Evolutionary conservation across 2,329 filamentous ascomycete species (phyloP).

Genomic region (Apiospora koreana): DNA sequence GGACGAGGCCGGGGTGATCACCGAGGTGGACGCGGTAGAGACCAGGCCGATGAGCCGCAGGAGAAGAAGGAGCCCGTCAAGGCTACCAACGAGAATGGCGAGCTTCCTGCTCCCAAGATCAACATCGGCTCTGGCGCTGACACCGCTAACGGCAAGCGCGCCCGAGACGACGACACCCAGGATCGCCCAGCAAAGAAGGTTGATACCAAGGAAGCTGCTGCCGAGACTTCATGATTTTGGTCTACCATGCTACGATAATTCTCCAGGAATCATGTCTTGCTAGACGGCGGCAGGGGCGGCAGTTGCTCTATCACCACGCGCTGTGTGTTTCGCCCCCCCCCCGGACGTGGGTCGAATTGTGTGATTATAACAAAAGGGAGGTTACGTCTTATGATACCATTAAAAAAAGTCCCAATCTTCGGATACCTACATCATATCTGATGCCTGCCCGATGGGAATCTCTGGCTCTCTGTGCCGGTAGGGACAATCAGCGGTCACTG

Average conservation of each 20-base stretch:
- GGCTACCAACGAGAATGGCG: constrained; percentile 27
- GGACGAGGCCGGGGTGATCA: constrained; percentile 40
- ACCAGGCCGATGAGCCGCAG: constrained; percentile 36
- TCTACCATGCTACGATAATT: background rate
- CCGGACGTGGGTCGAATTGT: background rate
- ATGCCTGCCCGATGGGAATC: background rate
- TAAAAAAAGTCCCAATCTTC: background rate
- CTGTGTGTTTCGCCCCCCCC: background rate
- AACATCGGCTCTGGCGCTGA: constrained; percentile 44
- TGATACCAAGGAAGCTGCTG: constrained; percentile 48
- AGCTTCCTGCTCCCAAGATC: constrained; percentile 43
- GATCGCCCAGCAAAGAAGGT: constrained; percentile 63
- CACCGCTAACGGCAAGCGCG: constrained; percentile 52
- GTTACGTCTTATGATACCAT: constrained; percentile 7
- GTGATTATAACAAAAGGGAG: constrained; percentile 1
- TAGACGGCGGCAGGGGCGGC: background rate
- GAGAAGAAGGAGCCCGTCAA: constrained; percentile 19
- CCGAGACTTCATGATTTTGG: constrained; percentile 22
- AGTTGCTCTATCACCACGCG: background rate
- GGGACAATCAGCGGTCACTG: constrained; percentile 11
- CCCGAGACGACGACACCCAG: constrained; percentile 48
- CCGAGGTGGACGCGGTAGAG: constrained; percentile 34
- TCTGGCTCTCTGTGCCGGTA: constrained; percentile 1
- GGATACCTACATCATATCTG: background rate
- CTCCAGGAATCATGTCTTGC: background rate